Base-by-base conservation (phyloP, 169 alveolate species). In the Eimeria maxima region DNA sequence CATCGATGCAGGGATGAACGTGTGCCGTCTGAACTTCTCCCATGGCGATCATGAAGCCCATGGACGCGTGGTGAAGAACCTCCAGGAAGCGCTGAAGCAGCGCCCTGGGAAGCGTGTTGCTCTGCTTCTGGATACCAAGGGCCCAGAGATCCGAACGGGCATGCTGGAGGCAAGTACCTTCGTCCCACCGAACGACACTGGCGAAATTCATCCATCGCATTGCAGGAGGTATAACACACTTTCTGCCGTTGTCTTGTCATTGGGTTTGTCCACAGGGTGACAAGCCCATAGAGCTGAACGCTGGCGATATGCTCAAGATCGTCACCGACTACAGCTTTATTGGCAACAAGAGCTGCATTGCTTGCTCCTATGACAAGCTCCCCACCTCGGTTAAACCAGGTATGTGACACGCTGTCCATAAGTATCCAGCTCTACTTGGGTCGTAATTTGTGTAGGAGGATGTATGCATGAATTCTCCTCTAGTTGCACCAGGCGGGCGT, bases 131-230 rank as follows among this genome's bases (percentile, higher is more conserved):
- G 99, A 99, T 96, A 99, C 99, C n/a, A 99, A 99, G 97, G 99
- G 99, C 0, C 99, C 99, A 2, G 99, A 99, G 97, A 99, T 99
- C 96, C 96, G 99, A 89, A 99, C 99, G 11, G 99, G 99, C 69
- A 90, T 98, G 95, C 97, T 99, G 73, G 98, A 98, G 97, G 99
- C 98, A 57, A 20, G 55, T 50, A 27, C n/a, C 22, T 29, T 4
- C 2, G 29, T 13, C 18, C 57, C 4, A 97, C 8, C 29, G 47
- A 11, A n/a, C 63, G 27, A 44, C 55, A 55, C 27, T 7, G 8
- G 33, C 0, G 63, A 5, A 14, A 5, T 11, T 8, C n/a, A 20
- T 14, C 3, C 18, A 2, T 11, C 18, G 69, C n/a, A 60, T 6
- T 14, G 2, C 27, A 60, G 20, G 20, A 14, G 27, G 11, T 20